phyloP scores from a whole-genome alignment of 2,329 filamentous ascomycete species.

The Diaporthe citri region DNA sequence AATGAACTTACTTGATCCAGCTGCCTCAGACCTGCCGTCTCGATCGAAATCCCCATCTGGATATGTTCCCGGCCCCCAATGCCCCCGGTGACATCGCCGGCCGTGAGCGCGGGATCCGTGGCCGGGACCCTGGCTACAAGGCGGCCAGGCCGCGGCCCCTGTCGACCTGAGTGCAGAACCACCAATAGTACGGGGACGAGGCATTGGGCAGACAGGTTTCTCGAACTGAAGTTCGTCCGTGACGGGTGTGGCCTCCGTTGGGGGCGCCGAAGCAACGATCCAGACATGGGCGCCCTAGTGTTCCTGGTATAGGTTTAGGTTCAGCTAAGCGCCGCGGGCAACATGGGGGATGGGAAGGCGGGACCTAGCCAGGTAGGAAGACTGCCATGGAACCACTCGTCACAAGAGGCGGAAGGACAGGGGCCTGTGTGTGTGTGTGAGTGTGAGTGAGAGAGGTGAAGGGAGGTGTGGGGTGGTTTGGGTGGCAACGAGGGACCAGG shows the following conservation, averaged over 20 bases:
- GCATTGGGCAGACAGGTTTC: neutral
- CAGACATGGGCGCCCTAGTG: neutral
- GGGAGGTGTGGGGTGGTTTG: neutral
- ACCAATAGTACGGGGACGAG: neutral
- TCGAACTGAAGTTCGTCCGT: constrained; percentile 12
- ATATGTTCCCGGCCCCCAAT: constrained; percentile 11
- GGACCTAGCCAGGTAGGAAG: neutral
- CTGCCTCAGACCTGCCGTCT: neutral
- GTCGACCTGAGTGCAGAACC: neutral
- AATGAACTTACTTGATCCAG: neutral
- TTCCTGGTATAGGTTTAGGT: constrained; percentile 19
- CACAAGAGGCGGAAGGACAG: neutral
- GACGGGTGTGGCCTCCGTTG: constrained; percentile 7
- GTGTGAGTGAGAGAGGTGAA: neutral
- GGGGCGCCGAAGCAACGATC: constrained; percentile 8
- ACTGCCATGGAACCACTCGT: neutral
- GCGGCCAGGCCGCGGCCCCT: neutral
- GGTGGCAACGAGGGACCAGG: neutral
- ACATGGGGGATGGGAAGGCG: neutral
- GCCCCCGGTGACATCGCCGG: neutral
- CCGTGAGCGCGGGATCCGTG: neutral
- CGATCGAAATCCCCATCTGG: neutral
- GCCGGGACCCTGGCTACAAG: neutral
- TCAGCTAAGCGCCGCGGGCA: constrained; percentile 26
- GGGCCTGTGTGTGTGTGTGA: too few relatives aligned